Percentiles rank a stretch among this genome's conserved stretches.
Conservation (phyloP, 1,284 basidiomycete species). For the Rhodotorula sp. region DNA sequence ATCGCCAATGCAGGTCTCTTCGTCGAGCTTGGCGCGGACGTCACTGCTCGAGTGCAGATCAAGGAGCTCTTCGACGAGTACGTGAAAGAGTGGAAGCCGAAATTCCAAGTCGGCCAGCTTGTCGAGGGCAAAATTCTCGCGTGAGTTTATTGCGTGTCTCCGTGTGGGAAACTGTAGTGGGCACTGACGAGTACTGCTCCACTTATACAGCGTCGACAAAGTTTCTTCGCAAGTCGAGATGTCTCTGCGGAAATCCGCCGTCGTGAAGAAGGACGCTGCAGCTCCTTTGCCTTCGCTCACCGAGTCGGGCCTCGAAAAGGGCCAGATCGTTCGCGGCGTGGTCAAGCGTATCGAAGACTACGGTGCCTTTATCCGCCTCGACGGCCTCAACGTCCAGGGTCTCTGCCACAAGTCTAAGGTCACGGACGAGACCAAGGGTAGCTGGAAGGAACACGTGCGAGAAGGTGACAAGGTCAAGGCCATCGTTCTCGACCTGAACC, state of each 20-base stretch:
- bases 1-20: conserved; percentile 86
- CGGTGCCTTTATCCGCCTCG: conserved; percentile 87
- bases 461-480: conserved; percentile 85
- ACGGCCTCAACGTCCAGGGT: conserved; percentile 76
- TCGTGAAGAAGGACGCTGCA: conserved; percentile 58
- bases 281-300: conserved; percentile 63
- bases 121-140: conserved; percentile 80
- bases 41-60: conserved; percentile 91
- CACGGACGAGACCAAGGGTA: conserved; percentile 76
- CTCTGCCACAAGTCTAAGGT: conserved; percentile 93
- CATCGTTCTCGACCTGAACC: conserved; percentile 68
- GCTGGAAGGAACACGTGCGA: conserved; percentile 67
- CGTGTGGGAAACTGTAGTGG: not conserved
- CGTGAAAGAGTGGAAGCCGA: conserved; percentile 90
- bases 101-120: conserved; percentile 76
- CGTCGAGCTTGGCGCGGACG: conserved; percentile 73
- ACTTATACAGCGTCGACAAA: conserved; percentile 59
- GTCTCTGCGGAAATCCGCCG: conserved; percentile 56
- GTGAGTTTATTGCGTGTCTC: conserved; percentile 51
- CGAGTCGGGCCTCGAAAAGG: conserved; percentile 44
- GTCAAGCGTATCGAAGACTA: conserved; percentile 67
- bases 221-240: conserved; percentile 78
- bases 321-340: conserved; percentile 49
- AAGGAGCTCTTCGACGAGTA: conserved; percentile 61
- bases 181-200: not conserved